Base-by-base conservation (phyloP, 2,329 filamentous ascomycete genomes). In the Epichloe amarillans region DNA sequence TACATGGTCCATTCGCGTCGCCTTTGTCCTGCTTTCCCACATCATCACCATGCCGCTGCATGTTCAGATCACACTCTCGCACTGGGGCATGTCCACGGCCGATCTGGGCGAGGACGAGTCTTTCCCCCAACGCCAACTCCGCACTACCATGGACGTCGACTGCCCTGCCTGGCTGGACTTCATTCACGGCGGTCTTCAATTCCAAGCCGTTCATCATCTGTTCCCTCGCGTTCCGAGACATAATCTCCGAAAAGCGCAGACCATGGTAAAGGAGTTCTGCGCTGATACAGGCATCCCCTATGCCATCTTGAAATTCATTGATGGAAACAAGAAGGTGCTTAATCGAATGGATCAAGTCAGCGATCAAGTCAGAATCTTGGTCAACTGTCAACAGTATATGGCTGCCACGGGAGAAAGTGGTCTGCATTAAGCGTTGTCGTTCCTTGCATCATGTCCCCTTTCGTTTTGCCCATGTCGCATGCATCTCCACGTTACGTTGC, bases 91-190 rank as follows among this genome's bases (percentile, higher is more conserved):
- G 82, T 80, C 78, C 23, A 84, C 80, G 2, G 68, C 77, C 0
- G 79, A 85, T 54, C 71, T 84, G 2, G 81, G 81, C 53, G 73
- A 78, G 45, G 69, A 72, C 50, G 83, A 86, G 61, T 83, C 79
- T 0, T 86, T 86, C 60, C 72, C 0, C 0, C 81, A 85, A 67
- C 79, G 80, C 59, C 82, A 84, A 72, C 68, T 86, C 38, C 74
- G 83, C 43, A 86, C 83, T 3, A 86, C 82, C 26, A 84, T 86
- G 82, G 83, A 87, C 58, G 78, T 87, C 46, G 81, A 84, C 58
- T 86, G 83, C 64, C 83, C 83, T 0, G 68, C 72, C 23, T 87
- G 83, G 83, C 68, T 87, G 26, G 83, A 87, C 62, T 86, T 81
- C 57, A 72, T 85, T 60, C 83, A 87, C 62, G 83, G 83, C 46